These are phyloP conservation scores for Talaromyces atroroseus DNA, from an alignment of 2,329 filamentous ascomycete genomes.

Conservation along the genomic window DNA sequence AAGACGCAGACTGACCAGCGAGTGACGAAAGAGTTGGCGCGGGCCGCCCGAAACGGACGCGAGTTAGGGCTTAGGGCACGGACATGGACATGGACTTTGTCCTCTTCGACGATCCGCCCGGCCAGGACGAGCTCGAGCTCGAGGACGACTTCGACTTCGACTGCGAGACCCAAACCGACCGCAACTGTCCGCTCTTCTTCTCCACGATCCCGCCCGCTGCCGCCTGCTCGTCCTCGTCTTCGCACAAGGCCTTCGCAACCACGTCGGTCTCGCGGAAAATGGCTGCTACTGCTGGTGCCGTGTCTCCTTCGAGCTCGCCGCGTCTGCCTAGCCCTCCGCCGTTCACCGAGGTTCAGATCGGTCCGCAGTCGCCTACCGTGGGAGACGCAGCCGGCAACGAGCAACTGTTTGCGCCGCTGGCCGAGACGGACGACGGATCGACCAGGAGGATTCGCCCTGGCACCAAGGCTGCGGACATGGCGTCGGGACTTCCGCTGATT, in stretches of 20 bases:
- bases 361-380: slow-evolving; percentile 67
- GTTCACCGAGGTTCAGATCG: slow-evolving; percentile 88
- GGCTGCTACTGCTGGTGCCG: slow-evolving; percentile 33
- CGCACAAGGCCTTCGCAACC: slow-evolving; percentile 5
- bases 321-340: slow-evolving; percentile 92
- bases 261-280: slow-evolving; percentile 20
- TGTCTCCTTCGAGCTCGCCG: slow-evolving; percentile 67
- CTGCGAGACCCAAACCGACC: too few relatives aligned
- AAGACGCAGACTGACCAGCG: too few relatives aligned
- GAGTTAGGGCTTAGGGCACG: slow-evolving; percentile 34
- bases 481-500: slow-evolving; percentile 80
- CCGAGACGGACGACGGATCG: slow-evolving; percentile 64
- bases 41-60: slow-evolving; percentile 12
- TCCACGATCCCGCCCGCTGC: slow-evolving; percentile 18
- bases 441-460: slow-evolving; percentile 84
- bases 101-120: slow-evolving; percentile 12
- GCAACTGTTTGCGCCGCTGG: slow-evolving; percentile 37
- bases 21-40: slow-evolving; percentile 6
- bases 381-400: slow-evolving; percentile 56
- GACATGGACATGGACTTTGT: slow-evolving; percentile 9
- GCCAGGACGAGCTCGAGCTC: slow-evolving; percentile 10
- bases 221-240: not conserved
- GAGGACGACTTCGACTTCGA: slow-evolving; percentile 8
- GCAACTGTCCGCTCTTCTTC: slow-evolving; percentile 3
- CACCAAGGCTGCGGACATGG: slow-evolving; percentile 88